phyloP scores from a whole-genome alignment of 495 filamentous ascomycete species.

The Trichocladium antarcticum region DNA sequence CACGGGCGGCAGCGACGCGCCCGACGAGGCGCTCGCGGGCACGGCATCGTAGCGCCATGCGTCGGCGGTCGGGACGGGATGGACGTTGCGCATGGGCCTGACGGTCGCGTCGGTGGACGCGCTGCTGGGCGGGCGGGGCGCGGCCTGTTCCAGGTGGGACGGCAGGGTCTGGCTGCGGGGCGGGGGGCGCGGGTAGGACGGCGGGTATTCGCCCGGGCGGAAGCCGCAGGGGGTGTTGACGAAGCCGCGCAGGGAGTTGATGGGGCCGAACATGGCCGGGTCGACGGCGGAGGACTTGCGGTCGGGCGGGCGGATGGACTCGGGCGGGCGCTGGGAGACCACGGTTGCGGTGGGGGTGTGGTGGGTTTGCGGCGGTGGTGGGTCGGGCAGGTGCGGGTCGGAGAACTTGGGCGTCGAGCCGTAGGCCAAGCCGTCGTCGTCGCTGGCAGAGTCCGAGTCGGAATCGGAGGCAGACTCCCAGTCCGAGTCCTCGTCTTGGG shows the following conservation, averaged over 20 bases:
- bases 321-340: slow-evolving; percentile 18
- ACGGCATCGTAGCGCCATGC: slow-evolving; percentile 49
- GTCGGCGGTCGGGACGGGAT: slow-evolving; percentile 51
- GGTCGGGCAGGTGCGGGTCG: slow-evolving; percentile 18
- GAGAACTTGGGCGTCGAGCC: slow-evolving; percentile 29
- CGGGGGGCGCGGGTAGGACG: too few relatives aligned
- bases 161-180: background rate
- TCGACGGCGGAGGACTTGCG: slow-evolving; percentile 42
- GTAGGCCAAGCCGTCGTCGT: slow-evolving; percentile 39
- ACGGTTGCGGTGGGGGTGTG: slow-evolving; percentile 11
- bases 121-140: slow-evolving; percentile 19
- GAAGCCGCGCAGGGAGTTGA: slow-evolving; percentile 41
- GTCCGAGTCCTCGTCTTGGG: slow-evolving; percentile 33
- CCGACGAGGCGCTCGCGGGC: slow-evolving; percentile 36
- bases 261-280: slow-evolving; percentile 42
- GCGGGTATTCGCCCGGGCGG: slow-evolving; percentile 20
- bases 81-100: slow-evolving; percentile 28
- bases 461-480: slow-evolving; percentile 7
- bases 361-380: background rate
- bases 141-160: slow-evolving; percentile 1
- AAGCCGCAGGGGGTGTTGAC: slow-evolving; percentile 44
- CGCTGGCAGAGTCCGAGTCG: slow-evolving; percentile 34
- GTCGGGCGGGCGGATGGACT: slow-evolving; percentile 24
- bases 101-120: slow-evolving; percentile 26
- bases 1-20: slow-evolving; percentile 25